Percentiles rank a stretch among this genome's conserved stretches.
Evolutionary conservation across 805 yeast genomes (phyloP).

Genomic region (Cyberlindnera euphorbiae): DNA sequence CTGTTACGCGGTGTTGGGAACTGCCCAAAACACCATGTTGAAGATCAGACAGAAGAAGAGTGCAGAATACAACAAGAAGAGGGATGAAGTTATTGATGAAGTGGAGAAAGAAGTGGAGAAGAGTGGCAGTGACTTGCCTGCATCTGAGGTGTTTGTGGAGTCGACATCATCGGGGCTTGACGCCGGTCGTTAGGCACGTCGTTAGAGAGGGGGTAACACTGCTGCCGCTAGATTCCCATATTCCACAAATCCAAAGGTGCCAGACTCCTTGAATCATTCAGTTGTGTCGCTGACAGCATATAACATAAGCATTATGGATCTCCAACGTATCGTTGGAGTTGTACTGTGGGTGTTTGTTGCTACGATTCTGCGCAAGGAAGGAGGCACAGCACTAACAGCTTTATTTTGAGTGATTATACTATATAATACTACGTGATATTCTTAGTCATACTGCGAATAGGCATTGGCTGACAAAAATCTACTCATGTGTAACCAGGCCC

Average conservation of each 20-base stretch:
- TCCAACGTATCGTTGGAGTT: slow-evolving; percentile 8
- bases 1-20: slow-evolving; percentile 56
- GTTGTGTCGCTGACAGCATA: no score
- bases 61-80: slow-evolving; percentile 17
- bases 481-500: no score
- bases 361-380: no score
- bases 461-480: no score
- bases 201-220: no score
- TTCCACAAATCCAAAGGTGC: not conserved
- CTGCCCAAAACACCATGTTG: slow-evolving; percentile 54
- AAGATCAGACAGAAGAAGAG: slow-evolving; percentile 33
- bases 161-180: slow-evolving; percentile 5
- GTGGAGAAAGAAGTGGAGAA: slow-evolving; percentile 9
- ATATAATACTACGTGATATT: no score
- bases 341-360: slow-evolving; percentile 8
- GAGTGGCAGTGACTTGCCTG: slow-evolving; percentile 10
- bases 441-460: no score
- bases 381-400: no score
- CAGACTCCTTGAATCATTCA: not conserved
- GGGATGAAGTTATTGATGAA: slow-evolving; percentile 20
- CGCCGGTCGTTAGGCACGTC: not conserved
- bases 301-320: slow-evolving; percentile 1
- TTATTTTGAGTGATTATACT: no score
- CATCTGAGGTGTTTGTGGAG: slow-evolving; percentile 11
- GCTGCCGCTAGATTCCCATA: no score